phyloP scores from a whole-genome alignment of 345 rosid genomes.

The Populus simonii region DNA sequence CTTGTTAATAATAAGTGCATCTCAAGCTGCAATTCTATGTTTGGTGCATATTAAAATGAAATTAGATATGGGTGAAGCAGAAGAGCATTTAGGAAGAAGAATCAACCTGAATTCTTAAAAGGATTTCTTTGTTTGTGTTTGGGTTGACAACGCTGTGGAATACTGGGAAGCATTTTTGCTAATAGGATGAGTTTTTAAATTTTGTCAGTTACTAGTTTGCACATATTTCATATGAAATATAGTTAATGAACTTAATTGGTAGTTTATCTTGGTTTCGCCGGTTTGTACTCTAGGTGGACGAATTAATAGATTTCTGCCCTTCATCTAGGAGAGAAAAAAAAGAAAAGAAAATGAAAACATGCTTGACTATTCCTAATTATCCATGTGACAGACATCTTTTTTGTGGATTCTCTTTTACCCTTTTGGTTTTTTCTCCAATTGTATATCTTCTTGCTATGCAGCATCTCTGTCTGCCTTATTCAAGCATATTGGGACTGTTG shows the following conservation, averaged over 20 bases:
- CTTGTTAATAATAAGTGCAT: neutral
- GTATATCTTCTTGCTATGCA: conserved; percentile 35
- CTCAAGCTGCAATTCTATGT: neutral
- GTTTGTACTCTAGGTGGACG: neutral
- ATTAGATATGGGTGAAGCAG: neutral
- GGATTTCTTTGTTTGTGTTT: neutral
- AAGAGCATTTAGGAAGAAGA: neutral
- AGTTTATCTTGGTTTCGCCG: neutral
- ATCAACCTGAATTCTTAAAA: neutral
- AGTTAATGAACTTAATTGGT: neutral
- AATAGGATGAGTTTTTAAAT: neutral
- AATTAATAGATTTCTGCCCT: neutral
- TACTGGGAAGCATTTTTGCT: neutral
- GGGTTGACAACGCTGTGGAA: neutral
- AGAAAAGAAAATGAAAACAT: neutral
- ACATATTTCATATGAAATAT: neutral
- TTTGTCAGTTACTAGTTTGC: neutral
- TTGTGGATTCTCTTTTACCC: neutral
- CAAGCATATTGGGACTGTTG: conserved; percentile 69
- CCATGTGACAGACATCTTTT: neutral
- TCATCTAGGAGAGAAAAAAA: neutral
- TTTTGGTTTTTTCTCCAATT: neutral
- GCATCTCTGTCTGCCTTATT: conserved; percentile 84
- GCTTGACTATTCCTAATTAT: neutral
- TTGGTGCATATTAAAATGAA: neutral